A percentile compares a stretch with the other conserved stretches of the same genome.
These are phyloP conservation scores for Saccharomycopsis phalli DNA, from an alignment of 1,139 yeast genomes.

Conservation along the genomic window DNA sequence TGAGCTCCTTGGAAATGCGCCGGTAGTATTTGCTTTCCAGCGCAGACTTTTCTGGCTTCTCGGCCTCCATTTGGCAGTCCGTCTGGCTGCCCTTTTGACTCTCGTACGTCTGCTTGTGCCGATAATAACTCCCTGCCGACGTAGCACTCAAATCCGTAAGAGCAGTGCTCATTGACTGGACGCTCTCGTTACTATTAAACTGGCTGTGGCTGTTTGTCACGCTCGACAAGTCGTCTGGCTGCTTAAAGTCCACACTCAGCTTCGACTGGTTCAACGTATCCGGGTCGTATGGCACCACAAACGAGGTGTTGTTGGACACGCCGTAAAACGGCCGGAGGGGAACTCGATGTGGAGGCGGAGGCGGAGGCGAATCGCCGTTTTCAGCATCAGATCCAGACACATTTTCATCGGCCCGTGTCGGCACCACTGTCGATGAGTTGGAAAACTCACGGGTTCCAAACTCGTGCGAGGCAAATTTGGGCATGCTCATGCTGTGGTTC, in stretches of 20 bases:
- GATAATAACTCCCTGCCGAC: slow-evolving; percentile 75
- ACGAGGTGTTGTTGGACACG: slow-evolving; percentile 20
- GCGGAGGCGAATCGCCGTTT: slow-evolving; percentile 24
- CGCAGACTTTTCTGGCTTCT: slow-evolving; percentile 17
- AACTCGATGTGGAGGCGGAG: slow-evolving; percentile 47
- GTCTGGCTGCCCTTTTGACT: slow-evolving; percentile 23
- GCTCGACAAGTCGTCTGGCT: slow-evolving; percentile 12
- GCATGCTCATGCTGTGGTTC: too few relatives aligned
- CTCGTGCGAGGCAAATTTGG: too few relatives aligned
- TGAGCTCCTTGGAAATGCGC: slow-evolving; percentile 11
- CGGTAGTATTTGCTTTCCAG: slow-evolving; percentile 17
- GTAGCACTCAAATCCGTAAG: slow-evolving; percentile 73
- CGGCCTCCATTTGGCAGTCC: slow-evolving; percentile 11
- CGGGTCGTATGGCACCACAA: slow-evolving; percentile 26
- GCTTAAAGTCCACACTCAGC: slow-evolving; percentile 17
- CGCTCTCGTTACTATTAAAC: slow-evolving; percentile 16
- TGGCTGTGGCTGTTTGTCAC: slow-evolving; percentile 6
- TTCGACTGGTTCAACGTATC: slow-evolving; percentile 25
- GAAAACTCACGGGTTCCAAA: slow-evolving; percentile 13
- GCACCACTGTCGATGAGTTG: slow-evolving; percentile 17
- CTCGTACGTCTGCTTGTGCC: slow-evolving; percentile 36
- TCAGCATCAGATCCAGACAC: too few relatives aligned
- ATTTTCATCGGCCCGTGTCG: too few relatives aligned
- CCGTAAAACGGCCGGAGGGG: too few relatives aligned
- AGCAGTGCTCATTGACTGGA: slow-evolving; percentile 27